Base-by-base conservation (phyloP, 106 monocot species). In the Dendrobium huoshanense region DNA sequence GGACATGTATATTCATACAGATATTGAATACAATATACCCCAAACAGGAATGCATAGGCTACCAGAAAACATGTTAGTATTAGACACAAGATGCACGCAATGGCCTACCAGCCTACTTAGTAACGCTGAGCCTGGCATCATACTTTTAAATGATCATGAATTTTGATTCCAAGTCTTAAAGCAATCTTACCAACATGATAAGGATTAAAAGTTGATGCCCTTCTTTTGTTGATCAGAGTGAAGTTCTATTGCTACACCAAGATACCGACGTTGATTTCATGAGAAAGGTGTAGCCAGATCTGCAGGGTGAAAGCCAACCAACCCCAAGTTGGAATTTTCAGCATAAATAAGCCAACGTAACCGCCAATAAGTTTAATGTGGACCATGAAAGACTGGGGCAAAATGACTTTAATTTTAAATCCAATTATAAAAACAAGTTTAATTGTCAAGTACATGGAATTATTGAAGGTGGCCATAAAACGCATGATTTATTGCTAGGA, bases 261-360 rank as follows among this genome's bases (percentile, higher is more conserved):
- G 81, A 83, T 89, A 88, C 81, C 82, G 84, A 82, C 89, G 90
- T 78, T 84, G 89, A 89, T 64, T 83, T 80, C 80, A 83, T 77
- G 87, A 82, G 81, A 75, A 89, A 85, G 77, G 88, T 83, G 75
- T 86, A 85, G 89, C 88, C 77, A 78, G 29, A 94, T 94, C 91
- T 94, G 91, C 94, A 94, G 83, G 89, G 81, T 80, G 89, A 89
- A 89, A 92, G 79, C 84, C 88, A 88, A 92, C 91, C 89, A 91
- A 84, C 82, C 80, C 86, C 86, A 88, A 91, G 85, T 84, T 88
- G 89, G 88, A 85, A 87, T 79, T 87, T 95, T 88, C 81, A 91
- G 73, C 75, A 90, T 80, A 86, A 88, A 88, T 80, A 89, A 87
- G 87, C 79, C 84, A 90, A 81, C 81, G 82, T 58, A 87, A 45